phyloP scores from a whole-genome alignment of 176 grass and related monocot species.

The Bromus sterilis region DNA sequence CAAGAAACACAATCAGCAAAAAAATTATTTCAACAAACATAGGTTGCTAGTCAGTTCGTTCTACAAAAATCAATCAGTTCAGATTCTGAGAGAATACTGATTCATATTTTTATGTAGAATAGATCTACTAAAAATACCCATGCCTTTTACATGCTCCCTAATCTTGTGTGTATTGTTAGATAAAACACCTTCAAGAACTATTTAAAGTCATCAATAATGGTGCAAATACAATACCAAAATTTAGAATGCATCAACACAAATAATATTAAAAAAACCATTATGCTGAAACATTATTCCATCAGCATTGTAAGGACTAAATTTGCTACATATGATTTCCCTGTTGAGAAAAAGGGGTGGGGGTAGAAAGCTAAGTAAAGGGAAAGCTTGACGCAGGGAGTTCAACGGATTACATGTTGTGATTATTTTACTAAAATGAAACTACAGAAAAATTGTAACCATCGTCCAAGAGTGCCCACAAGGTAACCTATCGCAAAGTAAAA shows the following conservation, averaged over 20 bases:
- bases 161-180: neutral
- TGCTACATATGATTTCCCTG: conserved; percentile 24
- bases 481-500: neutral
- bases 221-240: neutral
- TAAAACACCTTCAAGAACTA: neutral
- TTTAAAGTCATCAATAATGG: neutral
- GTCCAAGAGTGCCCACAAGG: neutral
- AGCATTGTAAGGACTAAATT: neutral
- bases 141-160: neutral
- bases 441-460: neutral
- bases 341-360: neutral
- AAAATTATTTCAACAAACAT: no score
- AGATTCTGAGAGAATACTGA: no score
- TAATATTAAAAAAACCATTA: neutral
- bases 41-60: no score
- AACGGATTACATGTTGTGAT: conserved; percentile 29
- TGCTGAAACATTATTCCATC: conserved; percentile 5
- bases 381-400: neutral
- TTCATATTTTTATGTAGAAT: no score
- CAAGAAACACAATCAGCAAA: no score
- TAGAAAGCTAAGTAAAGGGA: conserved; percentile 2
- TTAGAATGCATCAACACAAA: neutral
- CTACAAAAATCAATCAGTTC: no score
- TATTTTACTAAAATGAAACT: conserved; percentile 1
- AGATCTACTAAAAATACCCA: no score